Evolutionary conservation across 352 stramenopile genomes (phyloP).

Genomic region (Globisporangium lucens): DNA sequence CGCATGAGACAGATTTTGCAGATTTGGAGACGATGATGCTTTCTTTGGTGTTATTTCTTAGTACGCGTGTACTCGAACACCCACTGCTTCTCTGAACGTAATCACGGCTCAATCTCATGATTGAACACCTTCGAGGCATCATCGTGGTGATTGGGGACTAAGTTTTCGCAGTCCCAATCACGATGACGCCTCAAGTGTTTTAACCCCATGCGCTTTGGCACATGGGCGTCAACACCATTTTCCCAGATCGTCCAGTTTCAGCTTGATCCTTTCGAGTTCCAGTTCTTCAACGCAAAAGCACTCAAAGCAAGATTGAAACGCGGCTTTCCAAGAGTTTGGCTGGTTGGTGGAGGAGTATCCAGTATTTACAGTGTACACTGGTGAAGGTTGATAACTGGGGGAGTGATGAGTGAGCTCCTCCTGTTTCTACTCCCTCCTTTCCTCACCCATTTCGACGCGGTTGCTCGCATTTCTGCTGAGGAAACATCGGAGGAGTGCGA

Average conservation of each 20-base stretch:
- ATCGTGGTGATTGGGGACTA: no score
- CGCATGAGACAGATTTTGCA: neutral
- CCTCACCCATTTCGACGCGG: slow-evolving; percentile 1
- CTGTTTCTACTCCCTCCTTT: neutral
- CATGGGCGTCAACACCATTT: neutral
- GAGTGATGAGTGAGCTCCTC: neutral
- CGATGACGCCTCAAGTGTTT: no score
- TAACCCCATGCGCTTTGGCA: no score
- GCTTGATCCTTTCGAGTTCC: no score
- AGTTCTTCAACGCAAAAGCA: no score
- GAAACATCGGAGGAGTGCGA: neutral
- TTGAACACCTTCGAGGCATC: no score
- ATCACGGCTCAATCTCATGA: no score
- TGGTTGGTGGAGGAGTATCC: neutral
- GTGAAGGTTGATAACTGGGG: neutral
- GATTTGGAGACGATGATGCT: neutral
- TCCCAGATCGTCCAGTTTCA: neutral
- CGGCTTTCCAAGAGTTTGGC: neutral
- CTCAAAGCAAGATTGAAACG: neutral
- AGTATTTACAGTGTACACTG: neutral
- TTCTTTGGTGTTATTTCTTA: neutral
- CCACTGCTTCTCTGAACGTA: no score
- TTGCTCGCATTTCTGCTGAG: neutral
- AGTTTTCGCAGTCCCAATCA: no score
- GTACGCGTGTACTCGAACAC: neutral